A percentile compares a stretch with the other conserved stretches of the same genome.
Evolutionary conservation across 2,329 filamentous ascomycete species (phyloP).

Genomic region (Aspergillus fischeri): DNA sequence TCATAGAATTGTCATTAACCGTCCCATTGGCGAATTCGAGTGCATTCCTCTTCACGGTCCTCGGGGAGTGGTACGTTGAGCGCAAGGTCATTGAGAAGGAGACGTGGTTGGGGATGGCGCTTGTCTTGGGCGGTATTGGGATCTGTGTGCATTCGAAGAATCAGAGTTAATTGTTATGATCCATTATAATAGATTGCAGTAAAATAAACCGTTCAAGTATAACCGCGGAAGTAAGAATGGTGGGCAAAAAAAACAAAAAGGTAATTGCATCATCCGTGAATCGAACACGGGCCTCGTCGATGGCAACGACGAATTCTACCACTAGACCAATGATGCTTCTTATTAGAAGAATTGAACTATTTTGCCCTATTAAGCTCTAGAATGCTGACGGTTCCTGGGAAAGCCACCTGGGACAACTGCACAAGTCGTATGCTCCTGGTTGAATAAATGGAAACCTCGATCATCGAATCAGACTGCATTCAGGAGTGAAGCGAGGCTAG

Average conservation of each 20-base stretch:
- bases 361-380: too few species aligned
- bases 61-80: slow-evolving; percentile 94
- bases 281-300: slow-evolving; percentile 47
- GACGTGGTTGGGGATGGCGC: slow-evolving; percentile 74
- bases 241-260: slow-evolving; percentile 9
- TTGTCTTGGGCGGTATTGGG: slow-evolving; percentile 76
- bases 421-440: too few species aligned
- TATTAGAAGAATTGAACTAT: too few species aligned
- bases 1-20: slow-evolving; percentile 77
- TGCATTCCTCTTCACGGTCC: slow-evolving; percentile 91
- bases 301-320: slow-evolving; percentile 45
- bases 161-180: slow-evolving; percentile 11
- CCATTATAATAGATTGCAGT: background rate
- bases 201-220: background rate
- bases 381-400: too few species aligned
- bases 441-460: too few species aligned
- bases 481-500: too few species aligned
- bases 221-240: background rate
- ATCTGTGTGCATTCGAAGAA: slow-evolving; percentile 66
- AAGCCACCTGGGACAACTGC: too few species aligned
- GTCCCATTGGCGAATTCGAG: slow-evolving; percentile 93
- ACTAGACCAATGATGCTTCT: slow-evolving; percentile 41
- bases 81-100: slow-evolving; percentile 83
- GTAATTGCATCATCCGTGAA: slow-evolving; percentile 42
- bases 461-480: too few species aligned